phyloP scores from a whole-genome alignment of 257 asterid species.

The Fraxinus quadrangulata region DNA sequence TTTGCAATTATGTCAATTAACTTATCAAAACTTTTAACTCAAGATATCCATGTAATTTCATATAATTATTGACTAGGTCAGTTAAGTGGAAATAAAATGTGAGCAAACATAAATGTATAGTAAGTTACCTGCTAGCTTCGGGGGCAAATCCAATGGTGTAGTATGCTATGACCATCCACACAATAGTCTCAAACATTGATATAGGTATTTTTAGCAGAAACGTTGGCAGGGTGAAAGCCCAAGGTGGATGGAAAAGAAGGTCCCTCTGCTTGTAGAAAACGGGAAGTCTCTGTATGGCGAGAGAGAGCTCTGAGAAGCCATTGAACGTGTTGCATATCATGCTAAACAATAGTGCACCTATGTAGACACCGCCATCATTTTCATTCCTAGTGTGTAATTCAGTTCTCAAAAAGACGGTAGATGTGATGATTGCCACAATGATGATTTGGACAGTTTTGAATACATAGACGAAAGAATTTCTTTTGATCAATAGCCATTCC shows the following conservation, averaged over 20 bases:
- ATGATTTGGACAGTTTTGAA: constrained; percentile 68
- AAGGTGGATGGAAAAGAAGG: constrained; percentile 69
- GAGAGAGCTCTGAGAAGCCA: constrained; percentile 62
- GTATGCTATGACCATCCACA: constrained; percentile 56
- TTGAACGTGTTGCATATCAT: constrained; percentile 63
- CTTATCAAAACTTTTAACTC: background rate
- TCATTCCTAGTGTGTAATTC: constrained; percentile 39
- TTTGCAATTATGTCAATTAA: background rate
- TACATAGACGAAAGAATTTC: constrained; percentile 63
- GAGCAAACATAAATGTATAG: background rate
- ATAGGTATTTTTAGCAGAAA: constrained; percentile 64
- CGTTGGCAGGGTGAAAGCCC: constrained; percentile 66
- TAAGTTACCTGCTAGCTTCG: constrained; percentile 62
- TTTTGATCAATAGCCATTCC: constrained; percentile 72
- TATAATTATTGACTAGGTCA: background rate
- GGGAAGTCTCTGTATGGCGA: constrained; percentile 69
- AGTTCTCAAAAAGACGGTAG: constrained; percentile 69
- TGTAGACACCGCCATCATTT: constrained; percentile 47
- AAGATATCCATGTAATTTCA: background rate
- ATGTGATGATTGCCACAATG: constrained; percentile 56
- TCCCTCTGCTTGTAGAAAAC: constrained; percentile 73
- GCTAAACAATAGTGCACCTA: constrained; percentile 64
- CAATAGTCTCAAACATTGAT: constrained; percentile 55
- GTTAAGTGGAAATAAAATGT: background rate
- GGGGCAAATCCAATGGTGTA: constrained; percentile 75